Evolutionary conservation across 163 green algal species (phyloP).

Genomic region (Chlamydomonas reinhardtii): DNA sequence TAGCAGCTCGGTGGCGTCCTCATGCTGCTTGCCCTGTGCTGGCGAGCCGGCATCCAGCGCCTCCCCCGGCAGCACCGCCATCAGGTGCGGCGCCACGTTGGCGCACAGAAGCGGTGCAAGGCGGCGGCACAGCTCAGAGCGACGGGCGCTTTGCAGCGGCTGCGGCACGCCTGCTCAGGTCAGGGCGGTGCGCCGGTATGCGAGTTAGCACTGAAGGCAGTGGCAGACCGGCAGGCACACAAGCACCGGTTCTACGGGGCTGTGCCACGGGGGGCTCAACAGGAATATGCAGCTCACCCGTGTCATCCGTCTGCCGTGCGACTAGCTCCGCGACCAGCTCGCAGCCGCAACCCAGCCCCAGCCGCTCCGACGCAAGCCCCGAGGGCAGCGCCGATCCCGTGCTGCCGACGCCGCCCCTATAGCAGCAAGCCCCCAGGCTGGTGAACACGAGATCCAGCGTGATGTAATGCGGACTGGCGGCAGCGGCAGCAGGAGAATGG

Average conservation of each 20-base stretch:
- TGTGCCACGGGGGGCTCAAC: too few relatives aligned
- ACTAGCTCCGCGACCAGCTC: conserved; percentile 18
- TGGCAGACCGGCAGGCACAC: neutral
- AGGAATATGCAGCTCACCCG: neutral
- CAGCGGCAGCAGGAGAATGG: neutral
- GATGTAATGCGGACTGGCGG: neutral
- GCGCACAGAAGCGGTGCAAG: conserved; percentile 29
- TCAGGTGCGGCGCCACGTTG: conserved; percentile 36
- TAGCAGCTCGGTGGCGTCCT: too few relatives aligned
- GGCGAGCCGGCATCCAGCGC: neutral
- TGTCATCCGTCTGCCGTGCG: neutral
- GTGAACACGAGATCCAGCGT: conserved; percentile 40
- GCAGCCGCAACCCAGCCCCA: neutral
- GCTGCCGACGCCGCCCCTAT: neutral
- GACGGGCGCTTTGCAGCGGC: neutral
- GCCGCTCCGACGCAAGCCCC: neutral
- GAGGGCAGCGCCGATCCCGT: neutral
- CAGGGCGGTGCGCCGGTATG: neutral
- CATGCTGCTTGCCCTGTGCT: neutral
- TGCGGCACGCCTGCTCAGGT: neutral
- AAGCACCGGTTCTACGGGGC: neutral
- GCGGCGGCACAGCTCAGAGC: neutral
- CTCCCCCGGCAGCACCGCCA: neutral
- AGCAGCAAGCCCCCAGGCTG: neutral
- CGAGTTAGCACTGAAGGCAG: neutral